Conservation (phyloP, 192 early-diverging fungal species). For the Coemansia sp. region DNA sequence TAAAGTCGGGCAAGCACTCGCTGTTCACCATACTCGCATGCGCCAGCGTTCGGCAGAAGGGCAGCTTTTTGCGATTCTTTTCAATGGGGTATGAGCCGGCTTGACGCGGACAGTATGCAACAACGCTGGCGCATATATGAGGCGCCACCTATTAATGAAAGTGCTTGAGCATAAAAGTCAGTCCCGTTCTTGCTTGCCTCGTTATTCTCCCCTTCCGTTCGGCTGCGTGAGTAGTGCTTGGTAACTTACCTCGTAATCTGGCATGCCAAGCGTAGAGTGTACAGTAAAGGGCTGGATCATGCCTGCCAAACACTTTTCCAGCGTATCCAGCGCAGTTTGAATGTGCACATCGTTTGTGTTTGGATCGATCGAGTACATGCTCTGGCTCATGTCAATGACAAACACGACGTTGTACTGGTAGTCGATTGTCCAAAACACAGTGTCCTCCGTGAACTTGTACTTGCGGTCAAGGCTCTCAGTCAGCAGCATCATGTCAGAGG, state of each 20-base stretch:
- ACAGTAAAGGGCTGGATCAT: conserved; percentile 47
- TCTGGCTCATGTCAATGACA: conserved; percentile 54
- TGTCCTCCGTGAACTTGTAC: conserved; percentile 52
- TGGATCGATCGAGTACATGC: conserved; percentile 55
- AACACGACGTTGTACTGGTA: conserved; percentile 52
- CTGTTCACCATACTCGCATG: conserved; percentile 45
- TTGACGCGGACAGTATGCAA: conserved; percentile 45
- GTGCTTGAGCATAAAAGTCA: neutral
- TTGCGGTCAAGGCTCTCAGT: conserved; percentile 40
- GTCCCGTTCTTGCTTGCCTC: no score
- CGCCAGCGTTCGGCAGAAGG: conserved; percentile 46
- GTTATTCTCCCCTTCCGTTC: no score
- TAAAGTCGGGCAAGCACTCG: conserved; percentile 34
- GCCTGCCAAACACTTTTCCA: conserved; percentile 54
- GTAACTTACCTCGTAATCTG: conserved; percentile 29
- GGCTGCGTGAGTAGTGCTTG: neutral
- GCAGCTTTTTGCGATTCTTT: conserved; percentile 41
- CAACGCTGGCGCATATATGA: conserved; percentile 47
- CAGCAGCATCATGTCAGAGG: conserved; percentile 16
- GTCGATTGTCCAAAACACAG: conserved; percentile 45
- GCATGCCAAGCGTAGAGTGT: conserved; percentile 32
- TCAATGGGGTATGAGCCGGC: conserved; percentile 42
- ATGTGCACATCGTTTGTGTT: conserved; percentile 45
- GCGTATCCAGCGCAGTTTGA: conserved; percentile 45
- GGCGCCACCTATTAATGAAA: conserved; percentile 34